Evolutionary conservation across 2,329 filamentous ascomycete genomes (phyloP).

Genomic region (Zymoseptoria brevis): DNA sequence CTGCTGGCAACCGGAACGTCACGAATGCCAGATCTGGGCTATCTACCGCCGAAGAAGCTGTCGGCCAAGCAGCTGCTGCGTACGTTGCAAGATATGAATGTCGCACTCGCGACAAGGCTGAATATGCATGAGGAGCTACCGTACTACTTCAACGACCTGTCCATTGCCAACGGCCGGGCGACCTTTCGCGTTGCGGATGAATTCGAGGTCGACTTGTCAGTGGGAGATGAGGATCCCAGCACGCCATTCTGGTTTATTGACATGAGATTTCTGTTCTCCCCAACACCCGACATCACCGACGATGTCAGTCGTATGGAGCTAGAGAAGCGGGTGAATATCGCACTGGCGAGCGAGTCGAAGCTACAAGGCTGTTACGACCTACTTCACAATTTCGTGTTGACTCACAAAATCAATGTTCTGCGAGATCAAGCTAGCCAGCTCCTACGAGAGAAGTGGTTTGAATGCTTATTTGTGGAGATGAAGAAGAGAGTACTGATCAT

Average conservation of each 20-base stretch:
- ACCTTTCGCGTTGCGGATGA: slow-evolving; percentile 78
- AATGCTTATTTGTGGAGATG: slow-evolving; percentile 67
- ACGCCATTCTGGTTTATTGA: slow-evolving; percentile 94
- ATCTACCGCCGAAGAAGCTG: slow-evolving; percentile 65
- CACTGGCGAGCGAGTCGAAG: slow-evolving; percentile 58
- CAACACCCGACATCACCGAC: slow-evolving; percentile 52
- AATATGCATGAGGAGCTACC: slow-evolving; percentile 80
- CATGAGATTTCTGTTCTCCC: slow-evolving; percentile 73
- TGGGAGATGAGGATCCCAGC: slow-evolving; percentile 73
- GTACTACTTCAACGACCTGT: slow-evolving; percentile 66
- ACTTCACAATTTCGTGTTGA: slow-evolving; percentile 79
- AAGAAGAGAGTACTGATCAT: slow-evolving; percentile 75
- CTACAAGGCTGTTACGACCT: slow-evolving; percentile 75
- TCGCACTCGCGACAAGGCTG: slow-evolving; percentile 71
- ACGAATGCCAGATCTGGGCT: slow-evolving; percentile 75
- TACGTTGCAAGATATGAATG: slow-evolving; percentile 74
- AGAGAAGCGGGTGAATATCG: slow-evolving; percentile 63
- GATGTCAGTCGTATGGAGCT: slow-evolving; percentile 58
- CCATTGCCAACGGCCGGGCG: slow-evolving; percentile 74
- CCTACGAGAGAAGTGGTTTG: slow-evolving; percentile 63
- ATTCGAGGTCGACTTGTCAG: slow-evolving; percentile 87
- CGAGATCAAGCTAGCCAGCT: slow-evolving; percentile 68
- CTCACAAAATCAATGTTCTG: slow-evolving; percentile 80
- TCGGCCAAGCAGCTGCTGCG: slow-evolving; percentile 64
- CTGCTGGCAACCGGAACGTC: slow-evolving; percentile 70